These are phyloP conservation scores for Holtermannia corniformis DNA, from an alignment of 768 basidiomycete genomes.

Conservation along the genomic window DNA sequence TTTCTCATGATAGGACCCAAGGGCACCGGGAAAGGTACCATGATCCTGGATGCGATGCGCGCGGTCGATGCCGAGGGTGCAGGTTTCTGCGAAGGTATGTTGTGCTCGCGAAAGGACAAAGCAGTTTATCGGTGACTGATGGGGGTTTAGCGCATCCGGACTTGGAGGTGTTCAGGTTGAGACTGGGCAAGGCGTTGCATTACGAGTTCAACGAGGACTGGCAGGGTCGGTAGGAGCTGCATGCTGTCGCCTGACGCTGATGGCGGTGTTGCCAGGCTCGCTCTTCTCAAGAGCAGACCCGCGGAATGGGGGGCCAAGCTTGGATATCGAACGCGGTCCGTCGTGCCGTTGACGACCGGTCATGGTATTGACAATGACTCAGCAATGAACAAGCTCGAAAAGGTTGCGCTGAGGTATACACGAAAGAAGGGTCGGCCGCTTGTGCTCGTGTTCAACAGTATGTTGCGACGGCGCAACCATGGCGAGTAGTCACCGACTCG, in stretches of 20 bases:
- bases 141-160: conserved; percentile 81
- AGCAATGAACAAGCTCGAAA: conserved; percentile 70
- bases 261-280: conserved; percentile 10
- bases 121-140: neutral
- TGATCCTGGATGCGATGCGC: conserved; percentile 74
- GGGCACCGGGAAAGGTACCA: conserved; percentile 74
- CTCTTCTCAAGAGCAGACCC: conserved; percentile 77
- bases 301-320: conserved; percentile 67
- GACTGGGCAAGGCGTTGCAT: conserved; percentile 75
- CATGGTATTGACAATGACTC: neutral
- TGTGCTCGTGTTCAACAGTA: conserved; percentile 71
- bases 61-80: conserved; percentile 57
- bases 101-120: neutral
- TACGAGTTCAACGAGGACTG: conserved; percentile 69
- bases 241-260: neutral
- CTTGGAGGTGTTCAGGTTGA: conserved; percentile 68
- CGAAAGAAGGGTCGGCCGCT: conserved; percentile 56
- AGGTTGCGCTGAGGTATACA: conserved; percentile 64
- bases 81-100: conserved; percentile 20
- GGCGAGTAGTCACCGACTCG: neutral
- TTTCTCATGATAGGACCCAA: conserved; percentile 70
- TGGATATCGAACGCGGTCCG: conserved; percentile 68
- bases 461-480: conserved; percentile 45
- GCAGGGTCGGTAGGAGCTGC: conserved; percentile 45
- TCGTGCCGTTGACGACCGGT: neutral